These are phyloP conservation scores for Syncephalastrum racemosum DNA, from an alignment of 371 early-diverging fungal species.

Conservation along the genomic window DNA sequence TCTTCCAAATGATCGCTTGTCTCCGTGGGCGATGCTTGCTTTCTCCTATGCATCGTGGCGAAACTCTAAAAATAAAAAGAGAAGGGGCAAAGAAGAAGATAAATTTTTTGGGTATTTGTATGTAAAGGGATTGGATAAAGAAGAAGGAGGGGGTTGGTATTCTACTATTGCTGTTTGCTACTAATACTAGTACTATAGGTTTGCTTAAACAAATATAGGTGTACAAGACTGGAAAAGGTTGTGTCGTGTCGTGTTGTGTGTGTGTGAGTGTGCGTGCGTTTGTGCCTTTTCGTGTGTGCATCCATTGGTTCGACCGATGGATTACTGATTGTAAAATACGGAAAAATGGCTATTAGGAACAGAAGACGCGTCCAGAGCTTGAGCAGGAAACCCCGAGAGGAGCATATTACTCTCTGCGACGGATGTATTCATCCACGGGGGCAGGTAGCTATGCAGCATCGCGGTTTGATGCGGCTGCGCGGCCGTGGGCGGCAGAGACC, in stretches of 20 bases:
- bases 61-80: not conserved
- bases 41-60: slow-evolving; percentile 2
- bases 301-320: too few species aligned
- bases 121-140: not conserved
- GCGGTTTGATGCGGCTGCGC: slow-evolving; percentile 2
- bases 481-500: not conserved
- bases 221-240: too few species aligned
- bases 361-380: slow-evolving; percentile 8
- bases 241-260: too few species aligned
- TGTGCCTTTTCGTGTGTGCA: too few species aligned
- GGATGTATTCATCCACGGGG: slow-evolving; percentile 12
- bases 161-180: too few species aligned
- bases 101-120: not conserved
- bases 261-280: too few species aligned
- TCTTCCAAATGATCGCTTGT: not conserved
- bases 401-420: slow-evolving; percentile 9
- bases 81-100: not conserved
- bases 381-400: slow-evolving; percentile 11
- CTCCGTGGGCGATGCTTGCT: not conserved
- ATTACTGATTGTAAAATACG: slow-evolving; percentile 16
- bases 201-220: too few species aligned
- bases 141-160: too few species aligned
- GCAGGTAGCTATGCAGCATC: slow-evolving; percentile 12
- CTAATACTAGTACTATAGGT: too few species aligned
- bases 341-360: slow-evolving; percentile 11